Conservation (phyloP, 345 rosid genomes). For the Hibiscus mutabilis region DNA sequence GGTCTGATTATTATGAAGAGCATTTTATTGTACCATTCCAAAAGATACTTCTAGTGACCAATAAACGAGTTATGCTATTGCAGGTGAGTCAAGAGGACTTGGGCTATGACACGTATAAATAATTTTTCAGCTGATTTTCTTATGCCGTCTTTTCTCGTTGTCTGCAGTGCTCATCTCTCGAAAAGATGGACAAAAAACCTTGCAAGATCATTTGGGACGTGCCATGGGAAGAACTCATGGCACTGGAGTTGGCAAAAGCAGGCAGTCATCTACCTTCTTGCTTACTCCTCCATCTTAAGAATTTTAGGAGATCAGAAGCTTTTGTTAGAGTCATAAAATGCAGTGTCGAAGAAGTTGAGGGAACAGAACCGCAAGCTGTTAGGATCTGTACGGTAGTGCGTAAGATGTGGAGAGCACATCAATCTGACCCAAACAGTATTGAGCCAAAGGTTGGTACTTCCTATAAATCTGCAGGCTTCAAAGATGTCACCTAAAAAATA, state of each 20-base stretch:
- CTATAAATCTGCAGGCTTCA: background rate
- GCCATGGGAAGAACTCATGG: constrained; percentile 88
- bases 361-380: constrained; percentile 68
- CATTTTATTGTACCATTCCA: constrained; percentile 78
- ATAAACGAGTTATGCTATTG: constrained; percentile 71
- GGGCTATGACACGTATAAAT: background rate
- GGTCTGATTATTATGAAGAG: constrained; percentile 81
- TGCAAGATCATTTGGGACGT: constrained; percentile 97
- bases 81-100: constrained; percentile 49
- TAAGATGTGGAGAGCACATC: constrained; percentile 82
- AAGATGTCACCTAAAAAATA: background rate
- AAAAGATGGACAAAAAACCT: constrained; percentile 86
- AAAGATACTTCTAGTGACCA: constrained; percentile 77
- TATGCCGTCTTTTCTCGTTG: constrained; percentile 17
- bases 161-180: constrained; percentile 57
- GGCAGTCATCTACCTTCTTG: constrained; percentile 72
- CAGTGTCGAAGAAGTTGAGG: constrained; percentile 52
- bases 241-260: constrained; percentile 94
- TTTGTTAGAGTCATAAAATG: constrained; percentile 89
- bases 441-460: constrained; percentile 50
- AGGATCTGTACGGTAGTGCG: constrained; percentile 70
- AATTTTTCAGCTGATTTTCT: background rate
- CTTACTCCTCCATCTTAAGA: constrained; percentile 83
- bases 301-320: constrained; percentile 69
- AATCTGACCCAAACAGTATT: constrained; percentile 50